These are phyloP conservation scores for Rusavskia elegans DNA, from an alignment of 495 filamentous ascomycete genomes.

Conservation along the genomic window DNA sequence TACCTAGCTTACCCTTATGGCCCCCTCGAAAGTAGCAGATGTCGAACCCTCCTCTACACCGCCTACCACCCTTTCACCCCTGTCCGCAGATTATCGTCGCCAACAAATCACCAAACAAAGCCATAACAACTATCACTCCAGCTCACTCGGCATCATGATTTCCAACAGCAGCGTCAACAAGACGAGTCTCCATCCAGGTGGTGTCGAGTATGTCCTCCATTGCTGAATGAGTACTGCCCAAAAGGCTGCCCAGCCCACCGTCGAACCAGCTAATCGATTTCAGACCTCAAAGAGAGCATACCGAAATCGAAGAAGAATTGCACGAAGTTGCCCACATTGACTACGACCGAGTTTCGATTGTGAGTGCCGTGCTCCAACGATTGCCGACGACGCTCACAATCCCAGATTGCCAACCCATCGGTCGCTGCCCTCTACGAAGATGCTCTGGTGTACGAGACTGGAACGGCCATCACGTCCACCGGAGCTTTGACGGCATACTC, in stretches of 20 bases:
- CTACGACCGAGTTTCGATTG: constrained; percentile 96
- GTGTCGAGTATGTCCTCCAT: constrained; percentile 62
- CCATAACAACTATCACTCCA: constrained; percentile 48
- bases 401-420: constrained; percentile 72
- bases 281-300: constrained; percentile 76
- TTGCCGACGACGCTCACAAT: not conserved
- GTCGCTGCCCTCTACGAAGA: constrained; percentile 96
- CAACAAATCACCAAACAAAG: constrained; percentile 45
- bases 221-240: constrained; percentile 4
- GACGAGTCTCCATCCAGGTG: constrained; percentile 75
- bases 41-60: constrained; percentile 2
- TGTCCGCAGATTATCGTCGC: constrained; percentile 40
- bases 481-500: constrained; percentile 95
- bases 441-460: constrained; percentile 95
- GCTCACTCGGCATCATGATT: constrained; percentile 47
- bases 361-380: constrained; percentile 24
- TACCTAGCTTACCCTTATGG: not conserved
- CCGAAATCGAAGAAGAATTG: constrained; percentile 91
- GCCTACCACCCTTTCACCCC: constrained; percentile 32
- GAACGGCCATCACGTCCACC: constrained; percentile 88
- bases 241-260: no score
- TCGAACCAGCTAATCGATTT: not conserved
- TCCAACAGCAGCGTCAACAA: constrained; percentile 57
- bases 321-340: constrained; percentile 98
- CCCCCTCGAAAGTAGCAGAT: not conserved